Evolutionary conservation across 2,329 filamentous ascomycete genomes (phyloP), one percentile per base, ranked within the genome.

Genomic region (Diaporthe citri): DNA sequence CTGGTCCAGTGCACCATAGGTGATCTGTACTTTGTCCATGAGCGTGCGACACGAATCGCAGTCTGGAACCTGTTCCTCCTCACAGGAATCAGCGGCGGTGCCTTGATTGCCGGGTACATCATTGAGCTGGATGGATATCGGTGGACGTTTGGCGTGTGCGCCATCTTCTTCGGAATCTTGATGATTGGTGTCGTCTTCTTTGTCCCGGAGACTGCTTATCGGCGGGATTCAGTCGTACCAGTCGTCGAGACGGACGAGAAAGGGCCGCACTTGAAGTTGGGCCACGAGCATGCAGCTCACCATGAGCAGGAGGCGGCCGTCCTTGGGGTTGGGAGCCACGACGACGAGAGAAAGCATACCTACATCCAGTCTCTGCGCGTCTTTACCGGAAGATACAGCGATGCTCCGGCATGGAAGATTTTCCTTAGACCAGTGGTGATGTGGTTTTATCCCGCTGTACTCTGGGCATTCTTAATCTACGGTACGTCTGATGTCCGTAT

Each of bases 1-100:
- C 80, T 90, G 8, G 87, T 90, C 6, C 88, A 89, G 79, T 87
- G 86, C 78, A 89, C 87, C 0, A 85, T 87, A 62, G 85, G 84
- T 8, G 86, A 87, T 69, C 78, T 87, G 39, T 88, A 86, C 77
- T 87, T 85, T 74, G 84, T 87, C 6, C 86, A 87, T 75, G 82
- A 88, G 79, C 83, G 86, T 9, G 86, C 85, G 5, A 85, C 83
- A 34, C 81, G 84, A 51, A 85, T 85, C 41, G 84, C 85, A 0
- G 79, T 84, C 6, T 86, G 84, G 83, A 85, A 85, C 74, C 79
- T 85, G 78, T 83, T 86, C 76, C 75, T 85, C 75, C 77, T 85
- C 60, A 81, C 83, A 10, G 85, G 84, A 3, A 84, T 86, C 15
- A 83, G 82, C n/a, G 81, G 85, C 10, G 84, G 84, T 0, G 80